Base-by-base conservation (phyloP, 2,329 filamentous ascomycete genomes). In the Erysiphe pulchra region DNA sequence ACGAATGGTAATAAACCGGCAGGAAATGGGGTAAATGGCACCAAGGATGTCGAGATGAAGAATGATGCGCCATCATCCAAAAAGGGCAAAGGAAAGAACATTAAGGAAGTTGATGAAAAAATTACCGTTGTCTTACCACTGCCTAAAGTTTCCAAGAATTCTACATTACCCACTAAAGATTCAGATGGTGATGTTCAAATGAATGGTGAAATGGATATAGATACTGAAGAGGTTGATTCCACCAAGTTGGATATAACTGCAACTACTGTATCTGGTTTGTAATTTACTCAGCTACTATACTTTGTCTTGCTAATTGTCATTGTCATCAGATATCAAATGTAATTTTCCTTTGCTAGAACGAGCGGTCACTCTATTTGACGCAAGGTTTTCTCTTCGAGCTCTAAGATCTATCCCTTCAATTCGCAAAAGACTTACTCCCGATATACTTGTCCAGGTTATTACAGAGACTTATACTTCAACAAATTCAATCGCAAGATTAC, bases 351-450 rank as follows among this genome's bases (percentile, higher is more conserved):
- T 98, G 52, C 72, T 98, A 58, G 86, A 94, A 58, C 80, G 85
- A 57, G 90, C 86, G 53, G 87, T 98, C 52, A 71, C 77, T 52
- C 75, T 92, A 56, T 98, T 95, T 62, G 90, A 98, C 64, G 76
- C 86, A 48, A 78, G 90, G 67, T 98, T 94, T 65, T 84, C 87
- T 47, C 79, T 98, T 51, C 76, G 90, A 59, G 90, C 90, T 50
- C 73, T 98, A 51, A 80, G 90, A 57, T 92, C 86, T 55, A 92
- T 95, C 65, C 93, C 90, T 37, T 86, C 85, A 46, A 77, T 95
- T 61, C 84, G 90, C 61, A 95, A 95, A 70, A 76, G 83, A 53
- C 71, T 93, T 54, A 82, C 78, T 13, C 73, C 81, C 48, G 81
- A 87, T 54, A 77, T 92, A 54, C 69, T 94, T 53, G 73, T 77